These are phyloP conservation scores for Pichia sp. DNA, from an alignment of 1,139 yeast species.

Conservation along the genomic window DNA sequence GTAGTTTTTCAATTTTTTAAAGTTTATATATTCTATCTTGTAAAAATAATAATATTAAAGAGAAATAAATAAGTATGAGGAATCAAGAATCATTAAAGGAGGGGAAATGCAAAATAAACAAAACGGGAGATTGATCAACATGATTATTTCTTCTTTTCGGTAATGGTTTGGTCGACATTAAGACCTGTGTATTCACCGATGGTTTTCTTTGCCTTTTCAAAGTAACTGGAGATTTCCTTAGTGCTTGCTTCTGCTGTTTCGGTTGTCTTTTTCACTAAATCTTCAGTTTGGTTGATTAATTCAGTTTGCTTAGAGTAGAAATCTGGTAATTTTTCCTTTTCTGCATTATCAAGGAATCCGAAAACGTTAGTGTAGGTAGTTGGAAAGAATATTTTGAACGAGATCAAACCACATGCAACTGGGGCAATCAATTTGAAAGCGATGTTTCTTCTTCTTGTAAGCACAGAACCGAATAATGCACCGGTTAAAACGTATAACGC, in stretches of 20 bases:
- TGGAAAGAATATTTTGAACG: conserved; percentile 79
- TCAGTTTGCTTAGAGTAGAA: conserved; percentile 64
- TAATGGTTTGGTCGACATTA: conserved; percentile 60
- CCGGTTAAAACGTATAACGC: conserved; percentile 70
- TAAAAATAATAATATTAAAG: too few relatives aligned
- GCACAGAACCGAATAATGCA: conserved; percentile 75
- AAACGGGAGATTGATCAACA: not conserved
- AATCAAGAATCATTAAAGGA: not conserved
- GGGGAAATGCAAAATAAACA: not conserved
- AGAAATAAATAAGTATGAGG: too few relatives aligned
- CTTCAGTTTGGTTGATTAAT: conserved; percentile 46
- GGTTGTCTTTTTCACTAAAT: conserved; percentile 45
- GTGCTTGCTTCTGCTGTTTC: conserved; percentile 40
- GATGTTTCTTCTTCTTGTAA: conserved; percentile 70
- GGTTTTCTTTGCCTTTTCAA: conserved; percentile 45
- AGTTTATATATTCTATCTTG: not conserved
- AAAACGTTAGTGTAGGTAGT: conserved; percentile 68
- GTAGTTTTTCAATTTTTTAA: too few relatives aligned
- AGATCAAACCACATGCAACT: conserved; percentile 58
- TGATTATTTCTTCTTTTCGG: conserved; percentile 44
- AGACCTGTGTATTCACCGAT: conserved; percentile 67
- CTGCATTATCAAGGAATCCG: conserved; percentile 62
- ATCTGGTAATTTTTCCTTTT: conserved; percentile 61
- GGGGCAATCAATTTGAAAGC: conserved; percentile 63
- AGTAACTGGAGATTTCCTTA: conserved; percentile 35